Base-by-base conservation (phyloP, 164 flowering plant species). In the Tetrastigma voinierianum region DNA sequence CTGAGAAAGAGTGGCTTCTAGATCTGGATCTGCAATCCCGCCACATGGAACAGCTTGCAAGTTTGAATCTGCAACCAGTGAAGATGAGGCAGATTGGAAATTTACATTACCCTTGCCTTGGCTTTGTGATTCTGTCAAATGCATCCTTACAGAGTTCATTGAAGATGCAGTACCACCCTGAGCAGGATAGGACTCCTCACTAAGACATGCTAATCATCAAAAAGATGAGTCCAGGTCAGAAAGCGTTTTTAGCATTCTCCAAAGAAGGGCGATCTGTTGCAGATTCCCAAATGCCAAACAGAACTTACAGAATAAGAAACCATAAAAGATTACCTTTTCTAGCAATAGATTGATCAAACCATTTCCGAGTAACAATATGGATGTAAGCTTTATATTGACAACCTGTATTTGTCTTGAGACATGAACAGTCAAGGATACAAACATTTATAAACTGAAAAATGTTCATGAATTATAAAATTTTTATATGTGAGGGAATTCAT, bases 331-430 rank as follows among this genome's bases (percentile, higher is more conserved):
- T 81, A 90, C 99, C 97, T 88, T 80, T 83, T 80, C 84, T 83
- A n/a, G 81, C 79, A 71, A 90, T 69, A 44, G 97, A 95, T 67
- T 88, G 98, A 60, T 88, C 86, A 74, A 90, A 78, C 99, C 99
- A 95, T 76, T 83, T 88, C 59, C 82, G 74, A n/a, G 83, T 75
- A 59, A 95, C 91, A 79, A 90, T 87, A 73, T 73, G 77, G 67
- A 89, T 81, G 68, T 82, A 82, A n/a, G 58, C 98, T 96, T 98
- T 98, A 95, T 70, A 71, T 86, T 68, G 10, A 97, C 99, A 80
- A 93, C 99, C 75, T 79, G 75, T 84, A 95, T 76, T 95, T 95
- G 77, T 95, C 99, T 81, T 95, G 93, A 53, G 97, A 93, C 90
- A 77, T 12, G 45, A 44, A 59, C 65, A 64, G 93, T 92, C 78